A percentile compares a stretch with the other conserved stretches of the same genome.
Evolutionary conservation across 106 monocot species (phyloP).

Genomic region (Apostasia shenzhenica): DNA sequence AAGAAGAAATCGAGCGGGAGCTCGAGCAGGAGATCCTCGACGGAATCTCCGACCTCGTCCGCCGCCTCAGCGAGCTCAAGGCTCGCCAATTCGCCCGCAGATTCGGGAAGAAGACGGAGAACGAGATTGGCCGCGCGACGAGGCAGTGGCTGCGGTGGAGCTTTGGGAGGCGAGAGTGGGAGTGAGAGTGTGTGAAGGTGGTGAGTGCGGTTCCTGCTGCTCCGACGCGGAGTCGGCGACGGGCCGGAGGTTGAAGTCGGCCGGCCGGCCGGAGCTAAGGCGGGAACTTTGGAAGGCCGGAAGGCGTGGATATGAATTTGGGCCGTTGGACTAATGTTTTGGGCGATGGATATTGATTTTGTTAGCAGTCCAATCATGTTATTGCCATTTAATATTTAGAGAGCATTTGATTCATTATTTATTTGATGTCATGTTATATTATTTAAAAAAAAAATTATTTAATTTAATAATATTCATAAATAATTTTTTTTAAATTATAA

Average conservation of each 20-base stretch:
- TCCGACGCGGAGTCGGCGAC: conserved; percentile 1
- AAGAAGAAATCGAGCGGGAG: conserved; percentile 8
- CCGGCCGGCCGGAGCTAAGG: too few species aligned
- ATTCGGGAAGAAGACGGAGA: neutral
- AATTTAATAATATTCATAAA: too few species aligned
- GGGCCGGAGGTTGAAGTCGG: neutral
- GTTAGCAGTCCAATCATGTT: too few species aligned
- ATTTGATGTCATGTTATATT: too few species aligned
- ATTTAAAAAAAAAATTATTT: too few species aligned
- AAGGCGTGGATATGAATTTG: too few species aligned
- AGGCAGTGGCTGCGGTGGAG: neutral
- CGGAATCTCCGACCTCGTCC: conserved; percentile 5
- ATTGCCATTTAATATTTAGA: too few species aligned
- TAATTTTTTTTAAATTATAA: too few species aligned
- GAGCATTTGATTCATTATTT: too few species aligned
- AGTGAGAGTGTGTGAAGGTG: neutral
- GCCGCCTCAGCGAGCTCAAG: conserved; percentile 6
- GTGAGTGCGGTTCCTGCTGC: neutral
- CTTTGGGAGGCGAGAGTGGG: neutral
- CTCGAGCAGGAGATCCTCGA: conserved; percentile 12
- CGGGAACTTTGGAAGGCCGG: too few species aligned
- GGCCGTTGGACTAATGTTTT: too few species aligned
- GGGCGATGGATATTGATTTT: too few species aligned
- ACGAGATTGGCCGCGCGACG: neutral
- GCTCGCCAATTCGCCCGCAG: conserved; percentile 4